phyloP scores from a whole-genome alignment of 179 eudicot species.

The Beta macrorhiza region DNA sequence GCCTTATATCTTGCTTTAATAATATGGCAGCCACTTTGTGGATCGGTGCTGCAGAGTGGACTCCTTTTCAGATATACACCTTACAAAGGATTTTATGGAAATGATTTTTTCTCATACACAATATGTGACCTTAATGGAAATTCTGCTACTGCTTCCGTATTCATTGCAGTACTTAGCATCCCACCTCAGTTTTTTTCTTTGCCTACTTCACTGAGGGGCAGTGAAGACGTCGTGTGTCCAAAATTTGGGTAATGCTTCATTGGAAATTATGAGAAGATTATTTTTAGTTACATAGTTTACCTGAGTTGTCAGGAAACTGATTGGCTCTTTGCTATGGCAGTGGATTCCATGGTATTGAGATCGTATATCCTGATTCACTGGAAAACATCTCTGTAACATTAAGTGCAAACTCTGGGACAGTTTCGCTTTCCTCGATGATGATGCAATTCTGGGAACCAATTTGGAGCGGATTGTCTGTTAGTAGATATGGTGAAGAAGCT shows the following conservation, averaged over 20 bases:
- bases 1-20: conserved; percentile 19
- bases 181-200: conserved; percentile 84
- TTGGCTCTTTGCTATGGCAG: conserved; percentile 37
- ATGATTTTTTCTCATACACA: conserved; percentile 68
- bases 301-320: conserved; percentile 2
- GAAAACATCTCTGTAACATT: conserved; percentile 66
- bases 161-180: conserved; percentile 56
- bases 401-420: conserved; percentile 53
- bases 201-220: conserved; percentile 61
- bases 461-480: conserved; percentile 52
- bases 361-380: conserved; percentile 56
- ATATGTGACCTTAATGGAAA: conserved; percentile 60
- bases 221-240: conserved; percentile 70
- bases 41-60: conserved; percentile 64
- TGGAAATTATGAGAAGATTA: too few relatives aligned
- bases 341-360: conserved; percentile 68
- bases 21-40: conserved; percentile 71
- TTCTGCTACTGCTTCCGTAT: conserved; percentile 57
- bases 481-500: conserved; percentile 35
- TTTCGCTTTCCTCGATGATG: conserved; percentile 61
- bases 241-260: conserved; percentile 54
- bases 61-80: conserved; percentile 76
- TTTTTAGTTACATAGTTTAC: not conserved
- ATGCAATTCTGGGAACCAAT: conserved; percentile 77
- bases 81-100: conserved; percentile 74